phyloP scores from a whole-genome alignment of 805 yeast genomes.

The Jamesozyma piceae region DNA sequence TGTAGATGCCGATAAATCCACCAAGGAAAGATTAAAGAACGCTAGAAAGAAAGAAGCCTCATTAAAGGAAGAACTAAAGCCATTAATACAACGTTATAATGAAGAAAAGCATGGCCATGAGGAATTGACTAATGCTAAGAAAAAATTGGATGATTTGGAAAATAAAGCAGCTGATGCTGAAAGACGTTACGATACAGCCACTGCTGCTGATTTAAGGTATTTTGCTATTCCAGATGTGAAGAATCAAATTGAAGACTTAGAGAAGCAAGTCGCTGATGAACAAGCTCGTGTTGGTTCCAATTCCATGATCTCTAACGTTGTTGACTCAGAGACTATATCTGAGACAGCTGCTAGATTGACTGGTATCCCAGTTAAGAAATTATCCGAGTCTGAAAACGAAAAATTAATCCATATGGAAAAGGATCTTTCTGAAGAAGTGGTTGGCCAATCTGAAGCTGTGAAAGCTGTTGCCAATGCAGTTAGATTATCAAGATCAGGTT shows the following conservation, averaged over 20 bases:
- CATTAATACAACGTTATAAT: constrained; percentile 74
- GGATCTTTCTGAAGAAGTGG: constrained; percentile 71
- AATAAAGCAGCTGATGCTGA: constrained; percentile 93
- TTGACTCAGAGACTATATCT: constrained; percentile 85
- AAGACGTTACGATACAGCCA: constrained; percentile 87
- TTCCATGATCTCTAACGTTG: constrained; percentile 76
- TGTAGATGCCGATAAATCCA: constrained; percentile 69
- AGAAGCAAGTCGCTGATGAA: constrained; percentile 68
- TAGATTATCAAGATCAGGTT: constrained; percentile 85
- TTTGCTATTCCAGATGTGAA: constrained; percentile 93
- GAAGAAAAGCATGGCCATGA: constrained; percentile 89
- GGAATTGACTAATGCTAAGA: constrained; percentile 78
- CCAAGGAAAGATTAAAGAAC: constrained; percentile 73
- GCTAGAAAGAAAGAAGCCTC: constrained; percentile 77
- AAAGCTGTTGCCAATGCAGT: constrained; percentile 94
- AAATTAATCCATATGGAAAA: constrained; percentile 92
- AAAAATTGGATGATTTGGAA: constrained; percentile 85
- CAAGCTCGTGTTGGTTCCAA: constrained; percentile 51
- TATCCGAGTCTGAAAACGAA: constrained; percentile 89
- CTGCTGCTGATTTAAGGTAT: constrained; percentile 93
- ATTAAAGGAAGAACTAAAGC: constrained; percentile 74
- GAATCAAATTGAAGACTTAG: constrained; percentile 65
- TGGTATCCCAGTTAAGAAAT: constrained; percentile 91
- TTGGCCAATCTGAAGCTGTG: constrained; percentile 93
- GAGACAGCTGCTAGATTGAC: constrained; percentile 95